phyloP scores from a whole-genome alignment of 176 grass and related monocot genomes.

The Luzula sylvatica region DNA sequence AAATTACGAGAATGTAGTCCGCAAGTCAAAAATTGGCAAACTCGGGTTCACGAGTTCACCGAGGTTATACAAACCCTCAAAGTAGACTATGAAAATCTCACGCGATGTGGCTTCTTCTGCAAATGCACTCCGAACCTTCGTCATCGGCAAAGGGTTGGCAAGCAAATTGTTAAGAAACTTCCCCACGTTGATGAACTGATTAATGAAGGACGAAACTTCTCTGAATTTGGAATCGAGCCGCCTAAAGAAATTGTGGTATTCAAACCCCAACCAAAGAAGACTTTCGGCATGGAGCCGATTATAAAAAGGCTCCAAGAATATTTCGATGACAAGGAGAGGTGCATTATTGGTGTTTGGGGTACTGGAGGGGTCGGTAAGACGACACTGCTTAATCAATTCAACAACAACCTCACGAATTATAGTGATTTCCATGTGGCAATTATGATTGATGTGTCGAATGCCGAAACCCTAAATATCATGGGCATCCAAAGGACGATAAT shows the following conservation, averaged over 20 bases:
- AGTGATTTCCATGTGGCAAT: conserved; percentile 36
- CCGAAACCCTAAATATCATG: conserved; percentile 16
- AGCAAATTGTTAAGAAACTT: conserved; percentile 8
- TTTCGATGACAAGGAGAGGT: conserved; percentile 1
- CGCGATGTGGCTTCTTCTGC: background rate
- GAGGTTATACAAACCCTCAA: conserved; percentile 3
- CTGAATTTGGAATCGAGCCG: background rate
- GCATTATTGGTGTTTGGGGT: conserved; percentile 46
- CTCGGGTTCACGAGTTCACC: background rate
- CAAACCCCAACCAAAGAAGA: background rate
- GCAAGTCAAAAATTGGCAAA: background rate
- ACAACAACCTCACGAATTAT: conserved; percentile 31
- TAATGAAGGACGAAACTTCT: background rate
- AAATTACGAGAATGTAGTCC: background rate
- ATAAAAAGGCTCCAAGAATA: background rate
- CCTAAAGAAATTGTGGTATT: background rate
- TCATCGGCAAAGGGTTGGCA: conserved; percentile 2
- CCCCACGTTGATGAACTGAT: background rate
- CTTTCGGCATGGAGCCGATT: background rate
- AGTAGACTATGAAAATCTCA: background rate
- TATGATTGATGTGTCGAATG: conserved; percentile 44
- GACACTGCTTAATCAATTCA: conserved; percentile 41
- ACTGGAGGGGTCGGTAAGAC: conserved; percentile 56
- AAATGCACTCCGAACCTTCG: background rate
- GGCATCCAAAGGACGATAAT: conserved; percentile 32